Evolutionary conservation across 148 eudicot species (phyloP).

Genomic region (Heliosperma pusillum): DNA sequence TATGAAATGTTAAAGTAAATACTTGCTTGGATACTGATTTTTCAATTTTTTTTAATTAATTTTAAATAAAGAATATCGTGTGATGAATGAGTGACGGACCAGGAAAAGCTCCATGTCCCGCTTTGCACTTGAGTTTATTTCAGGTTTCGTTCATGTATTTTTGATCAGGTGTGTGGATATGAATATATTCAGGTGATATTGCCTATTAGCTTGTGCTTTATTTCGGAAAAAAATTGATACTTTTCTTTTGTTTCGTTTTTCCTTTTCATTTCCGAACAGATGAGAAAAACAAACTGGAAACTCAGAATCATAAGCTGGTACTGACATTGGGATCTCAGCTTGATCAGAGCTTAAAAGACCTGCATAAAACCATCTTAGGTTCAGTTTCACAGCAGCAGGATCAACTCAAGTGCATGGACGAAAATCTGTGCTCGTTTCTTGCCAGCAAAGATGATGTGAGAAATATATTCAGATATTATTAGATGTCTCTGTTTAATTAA

Average conservation of each 20-base stretch:
- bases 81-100: too few species aligned
- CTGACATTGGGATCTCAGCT: constrained; percentile 71
- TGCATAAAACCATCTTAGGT: constrained; percentile 55
- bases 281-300: constrained; percentile 61
- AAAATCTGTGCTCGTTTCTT: constrained; percentile 55
- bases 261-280: constrained; percentile 36
- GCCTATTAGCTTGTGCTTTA: not conserved
- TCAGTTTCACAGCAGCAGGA: constrained; percentile 73
- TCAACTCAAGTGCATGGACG: constrained; percentile 64
- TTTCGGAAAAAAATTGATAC: not conserved
- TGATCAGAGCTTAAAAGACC: constrained; percentile 65
- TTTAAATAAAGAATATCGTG: too few species aligned
- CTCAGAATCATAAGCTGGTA: constrained; percentile 61
- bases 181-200: too few species aligned
- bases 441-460: constrained; percentile 71
- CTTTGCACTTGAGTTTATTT: too few species aligned
- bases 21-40: too few species aligned
- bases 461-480: not conserved
- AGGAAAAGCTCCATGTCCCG: too few species aligned
- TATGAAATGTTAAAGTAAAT: too few species aligned
- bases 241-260: too few species aligned
- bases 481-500: not conserved
- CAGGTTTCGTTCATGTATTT: too few species aligned
- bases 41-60: too few species aligned
- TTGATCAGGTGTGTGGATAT: too few species aligned